Base-by-base conservation (phyloP, 805 yeast species). In the Metschnikowia colocasiae region DNA sequence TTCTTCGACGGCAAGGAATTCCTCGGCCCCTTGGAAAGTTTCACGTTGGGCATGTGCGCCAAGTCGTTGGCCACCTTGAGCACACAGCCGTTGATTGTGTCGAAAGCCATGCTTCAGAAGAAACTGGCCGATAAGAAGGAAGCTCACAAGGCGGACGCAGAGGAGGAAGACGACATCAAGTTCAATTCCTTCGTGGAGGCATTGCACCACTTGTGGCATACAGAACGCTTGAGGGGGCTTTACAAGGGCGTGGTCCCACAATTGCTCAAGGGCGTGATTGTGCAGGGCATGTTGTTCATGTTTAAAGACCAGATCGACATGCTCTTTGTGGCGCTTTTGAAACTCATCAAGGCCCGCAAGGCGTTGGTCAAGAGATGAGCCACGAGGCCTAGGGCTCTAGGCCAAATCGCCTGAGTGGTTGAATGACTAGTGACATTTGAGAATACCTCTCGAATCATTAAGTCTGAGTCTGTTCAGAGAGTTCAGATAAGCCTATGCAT, bases 241-340 rank as follows among this genome's bases (percentile, higher is more conserved):
- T 88, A 88, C 80, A 87, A 83, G 68, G 96, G 96, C 2, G 58
- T 88, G 26, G 77, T 81, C 2, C 95, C 95, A 5, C 96, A 88
- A 63, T 72, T 88, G 48, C 63, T 82, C 33, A 88, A 88, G 71
- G 95, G 94, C 1, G 83, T 87, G 2, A 64, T 88, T 36, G 95
- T 87, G 4, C 96, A 88, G 64, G 96, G 96, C 0, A 71, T 88
- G 50, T 72, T 88, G 57, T 85, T 88, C 60, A 85, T 85, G 83
- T 85, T 83, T 66, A 86, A 82, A 65, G 94, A 86, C 56, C 87
- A 83, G 61, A 61, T 80, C 43, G 80, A 73, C 63, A 52, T 63
- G 58, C 49, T 69, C 8, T 72, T 72, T 46, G 57, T 71, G 46
- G 50, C 61, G 29, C 61, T 72, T 48, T 64, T 72, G 56, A 53